Percentiles rank a stretch among this genome's conserved stretches.
Conservation (phyloP, 1,139 yeast genomes). For the Diutina neorugosa region DNA sequence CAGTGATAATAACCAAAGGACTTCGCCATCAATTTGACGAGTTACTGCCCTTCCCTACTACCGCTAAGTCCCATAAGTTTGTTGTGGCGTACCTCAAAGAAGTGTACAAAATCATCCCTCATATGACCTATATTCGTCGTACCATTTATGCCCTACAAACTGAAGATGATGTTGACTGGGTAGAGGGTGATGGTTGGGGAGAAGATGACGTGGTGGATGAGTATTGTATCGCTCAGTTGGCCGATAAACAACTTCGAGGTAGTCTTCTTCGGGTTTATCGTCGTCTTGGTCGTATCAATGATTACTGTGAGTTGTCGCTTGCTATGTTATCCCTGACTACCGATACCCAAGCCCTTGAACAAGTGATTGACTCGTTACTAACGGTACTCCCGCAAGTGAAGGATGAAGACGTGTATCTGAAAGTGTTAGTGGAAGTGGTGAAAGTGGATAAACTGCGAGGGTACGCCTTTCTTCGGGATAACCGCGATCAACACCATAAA, state of each 20-base stretch:
- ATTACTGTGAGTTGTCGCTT: neutral
- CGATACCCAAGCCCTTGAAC: neutral
- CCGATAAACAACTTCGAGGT: neutral
- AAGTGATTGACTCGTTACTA: neutral
- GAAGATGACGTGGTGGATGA: neutral
- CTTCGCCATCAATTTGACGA: neutral
- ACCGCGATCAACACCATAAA: neutral
- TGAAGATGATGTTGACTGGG: neutral
- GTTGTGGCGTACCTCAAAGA: neutral
- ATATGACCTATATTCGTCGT: neutral
- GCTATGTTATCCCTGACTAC: neutral
- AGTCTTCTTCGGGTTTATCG: neutral
- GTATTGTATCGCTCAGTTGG: neutral
- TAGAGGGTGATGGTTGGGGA: neutral
- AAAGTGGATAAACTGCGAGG: neutral
- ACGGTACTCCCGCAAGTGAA: neutral
- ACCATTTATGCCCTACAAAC: neutral
- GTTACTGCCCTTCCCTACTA: neutral
- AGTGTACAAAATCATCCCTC: constrained; percentile 1
- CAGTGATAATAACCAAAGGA: neutral
- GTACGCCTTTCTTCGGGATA: neutral
- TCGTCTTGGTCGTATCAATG: neutral
- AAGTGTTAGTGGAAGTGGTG: neutral
- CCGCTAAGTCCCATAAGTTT: neutral
- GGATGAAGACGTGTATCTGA: neutral